Base-by-base conservation (phyloP, 2,329 filamentous ascomycete genomes). In the Nigrospora oryzae region DNA sequence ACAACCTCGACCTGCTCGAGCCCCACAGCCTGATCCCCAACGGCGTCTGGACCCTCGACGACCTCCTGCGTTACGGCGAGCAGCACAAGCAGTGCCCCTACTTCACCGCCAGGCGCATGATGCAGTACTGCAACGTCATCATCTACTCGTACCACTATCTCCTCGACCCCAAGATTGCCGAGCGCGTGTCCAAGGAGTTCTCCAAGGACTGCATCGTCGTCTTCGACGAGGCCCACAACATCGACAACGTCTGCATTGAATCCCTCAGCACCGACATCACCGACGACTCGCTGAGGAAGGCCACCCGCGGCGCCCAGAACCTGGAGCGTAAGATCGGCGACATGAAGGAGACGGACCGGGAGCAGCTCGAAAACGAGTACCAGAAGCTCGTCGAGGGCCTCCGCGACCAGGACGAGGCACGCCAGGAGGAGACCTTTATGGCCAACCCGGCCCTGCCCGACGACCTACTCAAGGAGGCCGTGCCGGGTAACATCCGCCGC, bases 121-220 rank as follows among this genome's bases (percentile, higher is more conserved):
- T 98, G 91, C 85, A 93, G 57, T 97, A 90, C 61, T 98, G 93
- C 75, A 97, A 98, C 62, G 89, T 98, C 60, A 96, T 98, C 59
- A 98, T 98, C 54, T 98, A 98, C 69, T 98, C 93, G 1, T 98
- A 98, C 61, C 93, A 98, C 65, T 98, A 98, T 60, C 79, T 98
- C 3, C 79, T 98, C 14, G 94, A 98, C 57, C 93, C 93, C 3
- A 98, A 98, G 63, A 98, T 98, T 56, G 93, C 93, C 12, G 93
- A 98, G 61, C 70, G 91, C 46, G 90, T 97, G 2, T 97, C 93
- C 0, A 89, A 86, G 63, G 93, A 98, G 58, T 79, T 98, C 11
- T 96, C 93, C 0, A 96, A 96, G 56, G 94, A 98, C 63, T 96
- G 90, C 63, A 98, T 98, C 43, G 88, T 98, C 16, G 93, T 98